Evolutionary conservation across 75 land plant genomes (phyloP), one percentile per base, ranked within the genome.

Genomic region (Sequoiadendron giganteum): DNA sequence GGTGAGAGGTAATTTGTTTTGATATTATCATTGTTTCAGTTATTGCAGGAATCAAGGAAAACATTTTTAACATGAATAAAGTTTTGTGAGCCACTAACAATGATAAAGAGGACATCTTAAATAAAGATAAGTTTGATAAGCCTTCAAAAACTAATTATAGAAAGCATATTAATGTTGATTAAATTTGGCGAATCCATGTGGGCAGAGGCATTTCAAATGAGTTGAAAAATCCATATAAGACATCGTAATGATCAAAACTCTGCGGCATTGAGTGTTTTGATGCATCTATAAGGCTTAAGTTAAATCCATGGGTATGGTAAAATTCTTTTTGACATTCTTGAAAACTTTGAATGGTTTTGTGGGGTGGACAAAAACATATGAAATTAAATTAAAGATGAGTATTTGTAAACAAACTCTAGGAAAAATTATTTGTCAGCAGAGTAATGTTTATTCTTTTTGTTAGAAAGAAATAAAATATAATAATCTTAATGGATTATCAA

Each of bases 1-100:
- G 92, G 92, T 91, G 13, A 73, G 77, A 75, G 32, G 77, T 32
- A 3, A 13, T 32, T 32, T 32, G 38, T 32, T 34, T 75, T 73
- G 38, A 11, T 73, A 10, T 73, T 84, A 38, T 40, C 32, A 40
- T 52, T 48, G 30, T 81, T 85, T 86, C 11, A 45, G 56, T 90
- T 82, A 30, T 32, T 11, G 15, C 34, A 34, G 77, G 11, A 73
- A 73, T 73, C 36, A 32, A 73, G 34, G 77, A 73, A 73, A 11
- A 73, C 38, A 73, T 52, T 73, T 34, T 25, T 73, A 73, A 32
- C 77, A 34, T 10, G 28, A 72, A 30, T 72, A n/a, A 11, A 34
- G 38, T 32, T 10, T 75, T 34, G 10, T 34, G 77, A 34, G 77
- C 77, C 38, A 75, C 38, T 10, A 75, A 75, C 0, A 75, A 32